Base-by-base conservation (phyloP, 495 filamentous ascomycete species). In the Aspergillus hancockii region DNA sequence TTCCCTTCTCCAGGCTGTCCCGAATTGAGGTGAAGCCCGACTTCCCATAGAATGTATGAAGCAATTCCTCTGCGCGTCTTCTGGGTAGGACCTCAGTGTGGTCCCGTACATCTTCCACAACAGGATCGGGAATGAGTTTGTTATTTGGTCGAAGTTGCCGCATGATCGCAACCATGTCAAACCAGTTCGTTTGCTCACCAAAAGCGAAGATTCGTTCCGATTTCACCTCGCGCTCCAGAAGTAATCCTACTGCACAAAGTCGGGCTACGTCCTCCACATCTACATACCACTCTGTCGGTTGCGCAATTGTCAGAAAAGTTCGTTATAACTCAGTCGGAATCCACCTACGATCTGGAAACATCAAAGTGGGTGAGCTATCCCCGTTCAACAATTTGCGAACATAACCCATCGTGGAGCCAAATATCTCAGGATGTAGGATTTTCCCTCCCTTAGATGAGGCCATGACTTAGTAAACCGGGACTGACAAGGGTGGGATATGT, bases 221-320 rank as follows among this genome's bases (percentile, higher is more conserved):
- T 31, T 73, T 63, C 7, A 80, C 71, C 1, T 62, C 59, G 0
- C 70, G 67, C 36, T 79, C 65, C 3, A 82, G n/a, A 65, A n/a
- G 83, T 63, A 2, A n/a, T n/a, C 71, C 81, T 5, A 76, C 71
- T 1, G 83, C 67, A 56, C 81, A 76, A 1, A 85, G 65, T 0
- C 67, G 66, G 0, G 79, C 83, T 6, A 60, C 66, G 54, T 88
- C 83, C 32, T 71, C 63, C 4, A 85, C 79, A 57, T 85, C 68
- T 36, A 85, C 68, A 54, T 65, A 76, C 49, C 64, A 75, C 60
- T 75, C 76, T 79, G 49, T 8, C n/a, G 2, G 38, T 19, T 28
- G 32, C 21, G 38, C 7, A 23, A 4, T 49, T 8, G 25, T 49
- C 9, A 22, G 45, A 23, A 22, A 49, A 2, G 5, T 8, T 9